phyloP scores from a whole-genome alignment of 2,329 filamentous ascomycete species.

The Curvularia verruculosa region DNA sequence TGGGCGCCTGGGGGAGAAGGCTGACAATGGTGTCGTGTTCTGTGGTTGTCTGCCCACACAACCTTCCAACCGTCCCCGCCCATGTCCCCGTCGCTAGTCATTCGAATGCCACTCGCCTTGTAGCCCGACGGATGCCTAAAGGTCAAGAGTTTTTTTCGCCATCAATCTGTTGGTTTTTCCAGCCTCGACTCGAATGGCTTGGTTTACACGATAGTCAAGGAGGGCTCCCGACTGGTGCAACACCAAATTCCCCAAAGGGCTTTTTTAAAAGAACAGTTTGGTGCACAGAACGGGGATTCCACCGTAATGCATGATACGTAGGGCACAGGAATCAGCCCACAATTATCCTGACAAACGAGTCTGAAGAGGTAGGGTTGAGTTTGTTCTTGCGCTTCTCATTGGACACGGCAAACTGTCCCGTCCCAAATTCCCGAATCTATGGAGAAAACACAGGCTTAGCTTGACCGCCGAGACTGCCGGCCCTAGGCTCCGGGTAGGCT shows the following conservation, averaged over 20 bases:
- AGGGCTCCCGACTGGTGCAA: background rate
- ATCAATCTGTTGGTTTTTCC: background rate
- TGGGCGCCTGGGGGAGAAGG: background rate
- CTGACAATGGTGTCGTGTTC: background rate
- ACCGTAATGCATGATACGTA: background rate
- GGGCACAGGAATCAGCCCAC: conserved; percentile 6
- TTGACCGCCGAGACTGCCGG: conserved; percentile 7
- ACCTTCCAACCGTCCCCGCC: background rate
- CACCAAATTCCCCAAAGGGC: background rate
- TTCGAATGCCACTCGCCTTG: background rate
- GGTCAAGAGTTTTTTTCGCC: background rate
- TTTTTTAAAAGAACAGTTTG: background rate
- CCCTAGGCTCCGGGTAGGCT: conserved; percentile 3
- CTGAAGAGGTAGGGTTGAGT: conserved; percentile 1
- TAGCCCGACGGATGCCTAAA: background rate
- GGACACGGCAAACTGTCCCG: conserved; percentile 9
- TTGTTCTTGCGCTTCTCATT: conserved; percentile 2
- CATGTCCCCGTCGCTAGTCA: background rate
- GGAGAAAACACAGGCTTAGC: conserved; percentile 10
- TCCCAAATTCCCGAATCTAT: conserved; percentile 6
- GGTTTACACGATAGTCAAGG: background rate
- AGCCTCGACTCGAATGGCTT: background rate
- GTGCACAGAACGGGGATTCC: background rate
- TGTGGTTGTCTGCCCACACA: background rate
- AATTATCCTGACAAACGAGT: conserved; percentile 6